These are phyloP conservation scores for Agaricus sinodeliciosus DNA, from an alignment of 768 basidiomycete genomes.

Conservation along the genomic window DNA sequence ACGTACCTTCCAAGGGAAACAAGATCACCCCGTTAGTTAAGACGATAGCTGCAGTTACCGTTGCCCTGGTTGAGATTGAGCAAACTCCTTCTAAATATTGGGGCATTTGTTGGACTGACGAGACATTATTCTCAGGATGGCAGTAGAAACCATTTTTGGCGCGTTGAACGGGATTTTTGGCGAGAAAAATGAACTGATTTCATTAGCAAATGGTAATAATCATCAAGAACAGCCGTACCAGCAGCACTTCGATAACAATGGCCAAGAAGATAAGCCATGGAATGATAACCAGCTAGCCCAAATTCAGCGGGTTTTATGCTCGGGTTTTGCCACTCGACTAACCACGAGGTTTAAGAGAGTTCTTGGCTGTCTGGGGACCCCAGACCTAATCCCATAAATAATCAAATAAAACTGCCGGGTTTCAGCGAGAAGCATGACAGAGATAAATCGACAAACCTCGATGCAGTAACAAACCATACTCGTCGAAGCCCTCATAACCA, in stretches of 20 bases:
- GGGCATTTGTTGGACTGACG: not conserved
- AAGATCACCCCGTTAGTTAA: not conserved
- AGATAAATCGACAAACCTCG: not conserved
- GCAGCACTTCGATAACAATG: slow-evolving; percentile 3
- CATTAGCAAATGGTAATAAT: not conserved
- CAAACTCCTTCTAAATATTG: no score
- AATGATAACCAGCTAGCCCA: not conserved
- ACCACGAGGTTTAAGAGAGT: not conserved
- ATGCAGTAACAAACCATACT: slow-evolving; percentile 5
- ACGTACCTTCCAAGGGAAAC: slow-evolving; percentile 7
- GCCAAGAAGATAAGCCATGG: slow-evolving; percentile 8
- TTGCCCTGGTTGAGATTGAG: not conserved
- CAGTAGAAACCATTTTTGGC: slow-evolving; percentile 6
- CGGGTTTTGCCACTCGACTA: no score
- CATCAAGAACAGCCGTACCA: not conserved
- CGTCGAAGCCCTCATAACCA: not conserved
- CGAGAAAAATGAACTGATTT: not conserved
- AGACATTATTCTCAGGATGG: not conserved
- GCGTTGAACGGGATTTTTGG: slow-evolving; percentile 3
- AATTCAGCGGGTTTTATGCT: not conserved
- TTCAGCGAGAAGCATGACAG: not conserved
- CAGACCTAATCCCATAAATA: not conserved
- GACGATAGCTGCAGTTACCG: not conserved
- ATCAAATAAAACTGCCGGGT: not conserved
- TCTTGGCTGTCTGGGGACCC: not conserved